Conservation (phyloP, 768 basidiomycete genomes). For the Rhodosporidiobolus odoratus region DNA sequence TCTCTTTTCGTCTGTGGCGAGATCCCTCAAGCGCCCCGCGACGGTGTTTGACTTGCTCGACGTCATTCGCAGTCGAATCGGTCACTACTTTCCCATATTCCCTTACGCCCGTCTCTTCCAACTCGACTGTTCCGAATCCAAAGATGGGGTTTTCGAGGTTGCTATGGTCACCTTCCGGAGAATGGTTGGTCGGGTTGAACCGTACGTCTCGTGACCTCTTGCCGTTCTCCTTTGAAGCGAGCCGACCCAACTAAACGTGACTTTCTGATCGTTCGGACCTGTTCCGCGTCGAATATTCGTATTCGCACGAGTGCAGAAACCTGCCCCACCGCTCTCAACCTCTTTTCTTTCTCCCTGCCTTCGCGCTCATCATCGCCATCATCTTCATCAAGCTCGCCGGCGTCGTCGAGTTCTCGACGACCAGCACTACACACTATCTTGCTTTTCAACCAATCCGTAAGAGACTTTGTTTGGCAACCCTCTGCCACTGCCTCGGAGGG, state of each 20-base stretch:
- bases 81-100: background rate
- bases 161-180: background rate
- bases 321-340: slow-evolving; percentile 7
- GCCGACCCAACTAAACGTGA: too few species aligned
- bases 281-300: too few species aligned
- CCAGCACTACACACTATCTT: slow-evolving; percentile 3
- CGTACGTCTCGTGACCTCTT: background rate
- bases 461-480: slow-evolving; percentile 13
- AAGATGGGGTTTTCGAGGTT: slow-evolving; percentile 25
- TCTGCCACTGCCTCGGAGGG: background rate
- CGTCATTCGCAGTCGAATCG: slow-evolving; percentile 11
- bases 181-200: slow-evolving; percentile 15
- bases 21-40: background rate
- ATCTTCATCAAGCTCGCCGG: background rate
- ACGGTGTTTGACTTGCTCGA: background rate
- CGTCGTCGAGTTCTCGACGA: background rate
- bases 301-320: background rate
- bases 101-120: background rate
- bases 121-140: slow-evolving; percentile 7
- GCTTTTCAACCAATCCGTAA: background rate
- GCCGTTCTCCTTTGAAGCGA: background rate
- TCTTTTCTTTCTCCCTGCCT: slow-evolving; percentile 13
- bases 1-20: background rate
- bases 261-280: too few species aligned
- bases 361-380: background rate